phyloP scores from a whole-genome alignment of 805 yeast genomes.

The Tetrapisispora fleetii region DNA sequence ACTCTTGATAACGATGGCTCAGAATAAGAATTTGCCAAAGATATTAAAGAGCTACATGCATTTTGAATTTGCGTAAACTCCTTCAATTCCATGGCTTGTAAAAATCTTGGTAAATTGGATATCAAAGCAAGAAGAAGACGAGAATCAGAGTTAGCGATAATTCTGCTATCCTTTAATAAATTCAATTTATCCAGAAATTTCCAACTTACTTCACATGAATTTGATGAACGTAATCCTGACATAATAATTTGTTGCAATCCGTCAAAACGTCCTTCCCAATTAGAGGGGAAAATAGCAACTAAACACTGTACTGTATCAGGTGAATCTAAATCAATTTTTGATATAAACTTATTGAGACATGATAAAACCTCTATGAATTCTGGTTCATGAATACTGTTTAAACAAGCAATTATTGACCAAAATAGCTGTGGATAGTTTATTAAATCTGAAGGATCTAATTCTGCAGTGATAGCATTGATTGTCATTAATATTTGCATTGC shows the following conservation, averaged over 20 bases:
- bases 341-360: slow-evolving; percentile 68
- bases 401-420: slow-evolving; percentile 91
- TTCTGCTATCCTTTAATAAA: slow-evolving; percentile 55
- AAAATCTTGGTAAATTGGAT: slow-evolving; percentile 73
- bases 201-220: slow-evolving; percentile 69
- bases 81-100: slow-evolving; percentile 63
- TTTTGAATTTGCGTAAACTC: slow-evolving; percentile 41
- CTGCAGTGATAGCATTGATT: slow-evolving; percentile 82
- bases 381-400: slow-evolving; percentile 82
- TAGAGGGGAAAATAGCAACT: slow-evolving; percentile 80
- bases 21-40: slow-evolving; percentile 48
- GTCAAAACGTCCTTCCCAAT: slow-evolving; percentile 91
- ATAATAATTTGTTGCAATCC: slow-evolving; percentile 74
- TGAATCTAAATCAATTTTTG: slow-evolving; percentile 78
- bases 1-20: slow-evolving; percentile 59
- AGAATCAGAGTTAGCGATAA: slow-evolving; percentile 62
- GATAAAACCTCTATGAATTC: slow-evolving; percentile 86
- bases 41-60: slow-evolving; percentile 48
- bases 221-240: slow-evolving; percentile 75
- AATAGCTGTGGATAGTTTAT: slow-evolving; percentile 87
- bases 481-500: slow-evolving; percentile 97
- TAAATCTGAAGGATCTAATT: slow-evolving; percentile 64
- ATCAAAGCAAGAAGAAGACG: slow-evolving; percentile 64
- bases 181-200: slow-evolving; percentile 65
- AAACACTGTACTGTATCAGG: slow-evolving; percentile 78